A percentile compares a stretch with the other conserved stretches of the same genome.
These are phyloP conservation scores for Ophiostoma piceae DNA, from an alignment of 2,329 filamentous ascomycete genomes.

Conservation along the genomic window DNA sequence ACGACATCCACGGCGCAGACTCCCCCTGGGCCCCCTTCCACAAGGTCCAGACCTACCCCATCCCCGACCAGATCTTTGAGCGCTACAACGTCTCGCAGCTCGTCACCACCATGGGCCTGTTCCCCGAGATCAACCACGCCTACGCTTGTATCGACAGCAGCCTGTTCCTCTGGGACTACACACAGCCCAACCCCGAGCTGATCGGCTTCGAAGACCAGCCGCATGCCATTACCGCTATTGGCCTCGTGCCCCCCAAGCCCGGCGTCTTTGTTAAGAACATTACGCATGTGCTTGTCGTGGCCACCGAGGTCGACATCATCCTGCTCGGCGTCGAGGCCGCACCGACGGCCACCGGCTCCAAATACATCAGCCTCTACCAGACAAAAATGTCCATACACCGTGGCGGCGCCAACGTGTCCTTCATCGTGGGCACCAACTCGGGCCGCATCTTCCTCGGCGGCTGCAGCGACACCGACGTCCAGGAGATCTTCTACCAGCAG, in stretches of 20 bases:
- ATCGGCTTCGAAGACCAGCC: slow-evolving; percentile 87
- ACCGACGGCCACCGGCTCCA: slow-evolving; percentile 62
- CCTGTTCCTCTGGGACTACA: slow-evolving; percentile 97
- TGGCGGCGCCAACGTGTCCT: slow-evolving; percentile 68
- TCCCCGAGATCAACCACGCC: slow-evolving; percentile 89
- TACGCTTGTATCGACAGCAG: slow-evolving; percentile 96
- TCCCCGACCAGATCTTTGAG: slow-evolving; percentile 87
- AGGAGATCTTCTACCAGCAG: slow-evolving; percentile 93
- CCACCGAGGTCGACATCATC: slow-evolving; percentile 78
- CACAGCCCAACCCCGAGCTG: slow-evolving; percentile 80
- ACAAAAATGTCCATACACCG: slow-evolving; percentile 79
- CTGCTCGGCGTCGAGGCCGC: slow-evolving; percentile 76
- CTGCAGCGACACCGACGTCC: slow-evolving; percentile 74
- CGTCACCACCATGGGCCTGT: slow-evolving; percentile 89
- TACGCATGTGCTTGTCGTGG: slow-evolving; percentile 81
- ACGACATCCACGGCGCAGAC: slow-evolving; percentile 66
- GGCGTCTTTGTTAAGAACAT: slow-evolving; percentile 85
- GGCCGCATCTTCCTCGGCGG: slow-evolving; percentile 94
- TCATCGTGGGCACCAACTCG: slow-evolving; percentile 73
- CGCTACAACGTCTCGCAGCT: slow-evolving; percentile 86
- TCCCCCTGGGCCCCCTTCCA: slow-evolving; percentile 84
- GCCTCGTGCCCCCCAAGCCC: slow-evolving; percentile 74
- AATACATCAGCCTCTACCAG: slow-evolving; percentile 73
- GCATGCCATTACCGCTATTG: slow-evolving; percentile 85
- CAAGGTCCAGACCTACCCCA: slow-evolving; percentile 76